Percentiles rank a stretch among this genome's conserved stretches.
phyloP scores from a whole-genome alignment of 2,329 filamentous ascomycete species.

The Colletotrichum melonis region DNA sequence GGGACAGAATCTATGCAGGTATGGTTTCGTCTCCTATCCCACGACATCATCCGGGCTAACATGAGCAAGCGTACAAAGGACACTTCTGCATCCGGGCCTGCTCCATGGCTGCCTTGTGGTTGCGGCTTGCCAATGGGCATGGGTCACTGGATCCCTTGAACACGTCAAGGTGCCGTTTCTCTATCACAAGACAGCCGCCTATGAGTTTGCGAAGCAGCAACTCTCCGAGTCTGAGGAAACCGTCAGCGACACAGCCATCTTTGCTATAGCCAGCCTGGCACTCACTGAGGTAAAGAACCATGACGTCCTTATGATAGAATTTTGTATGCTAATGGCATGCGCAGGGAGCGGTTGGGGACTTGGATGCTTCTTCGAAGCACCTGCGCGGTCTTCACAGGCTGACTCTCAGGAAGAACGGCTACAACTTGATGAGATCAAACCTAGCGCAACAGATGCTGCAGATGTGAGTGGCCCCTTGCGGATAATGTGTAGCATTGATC shows the following conservation, averaged over 20 bases:
- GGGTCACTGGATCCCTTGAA: constrained; percentile 57
- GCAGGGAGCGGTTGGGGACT: constrained; percentile 55
- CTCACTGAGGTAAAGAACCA: constrained; percentile 52
- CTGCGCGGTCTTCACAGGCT: constrained; percentile 52
- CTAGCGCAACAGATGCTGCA: constrained; percentile 56
- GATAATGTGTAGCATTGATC: neutral
- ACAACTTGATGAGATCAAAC: constrained; percentile 43
- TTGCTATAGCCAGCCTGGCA: constrained; percentile 56
- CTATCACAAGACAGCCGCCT: constrained; percentile 59
- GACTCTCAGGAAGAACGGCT: constrained; percentile 39
- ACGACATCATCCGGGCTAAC: constrained; percentile 21
- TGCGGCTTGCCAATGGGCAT: constrained; percentile 58
- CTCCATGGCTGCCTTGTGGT: constrained; percentile 58
- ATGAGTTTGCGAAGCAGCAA: constrained; percentile 58
- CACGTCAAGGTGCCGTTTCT: constrained; percentile 57
- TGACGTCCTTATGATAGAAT: too few relatives aligned
- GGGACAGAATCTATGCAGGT: constrained; percentile 47
- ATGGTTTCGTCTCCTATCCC: constrained; percentile 24
- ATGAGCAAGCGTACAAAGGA: constrained; percentile 51
- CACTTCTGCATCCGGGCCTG: constrained; percentile 56
- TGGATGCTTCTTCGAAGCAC: constrained; percentile 56
- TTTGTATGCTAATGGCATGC: neutral
- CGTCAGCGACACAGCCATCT: constrained; percentile 54
- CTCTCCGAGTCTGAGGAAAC: constrained; percentile 50
- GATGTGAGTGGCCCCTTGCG: constrained; percentile 45